phyloP scores from a whole-genome alignment of 2,329 filamentous ascomycete species.

The Stagonosporopsis rhizophila region DNA sequence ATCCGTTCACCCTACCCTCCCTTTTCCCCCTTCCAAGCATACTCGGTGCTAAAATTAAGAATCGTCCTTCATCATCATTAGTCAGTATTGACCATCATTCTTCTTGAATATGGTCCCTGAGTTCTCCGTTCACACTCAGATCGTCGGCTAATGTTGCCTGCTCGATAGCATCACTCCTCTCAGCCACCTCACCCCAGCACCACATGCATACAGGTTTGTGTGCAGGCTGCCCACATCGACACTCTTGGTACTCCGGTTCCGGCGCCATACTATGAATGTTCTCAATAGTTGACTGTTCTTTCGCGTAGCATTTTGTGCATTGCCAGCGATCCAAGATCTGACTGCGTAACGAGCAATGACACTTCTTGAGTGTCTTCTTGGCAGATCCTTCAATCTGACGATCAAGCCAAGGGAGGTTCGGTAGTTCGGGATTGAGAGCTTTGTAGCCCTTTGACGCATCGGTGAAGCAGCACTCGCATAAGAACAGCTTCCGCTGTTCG shows the following conservation, averaged over 20 bases:
- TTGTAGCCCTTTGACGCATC: conserved; percentile 2
- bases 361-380: not conserved
- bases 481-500: conserved; percentile 28
- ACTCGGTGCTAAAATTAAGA: not conserved
- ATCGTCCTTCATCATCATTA: not conserved
- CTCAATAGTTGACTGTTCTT: conserved; percentile 7
- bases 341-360: conserved; percentile 14
- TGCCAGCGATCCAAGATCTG: conserved; percentile 26
- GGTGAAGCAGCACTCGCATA: conserved; percentile 21
- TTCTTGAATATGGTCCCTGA: not conserved
- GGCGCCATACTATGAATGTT: not conserved
- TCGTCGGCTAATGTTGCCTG: not conserved
- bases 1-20: not conserved
- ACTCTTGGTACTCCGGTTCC: not conserved
- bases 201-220: conserved; percentile 10
- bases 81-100: not conserved
- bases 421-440: conserved; percentile 1
- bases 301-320: conserved; percentile 23
- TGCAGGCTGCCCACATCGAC: conserved; percentile 1
- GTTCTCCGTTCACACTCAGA: not conserved
- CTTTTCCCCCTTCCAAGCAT: not conserved
- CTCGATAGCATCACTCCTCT: not conserved
- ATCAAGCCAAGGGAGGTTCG: conserved; percentile 8
- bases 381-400: too few relatives aligned
- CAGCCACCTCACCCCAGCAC: conserved; percentile 17